These are phyloP conservation scores for Ambispora gerdemannii DNA, from an alignment of 192 early-diverging fungal genomes.

Conservation along the genomic window DNA sequence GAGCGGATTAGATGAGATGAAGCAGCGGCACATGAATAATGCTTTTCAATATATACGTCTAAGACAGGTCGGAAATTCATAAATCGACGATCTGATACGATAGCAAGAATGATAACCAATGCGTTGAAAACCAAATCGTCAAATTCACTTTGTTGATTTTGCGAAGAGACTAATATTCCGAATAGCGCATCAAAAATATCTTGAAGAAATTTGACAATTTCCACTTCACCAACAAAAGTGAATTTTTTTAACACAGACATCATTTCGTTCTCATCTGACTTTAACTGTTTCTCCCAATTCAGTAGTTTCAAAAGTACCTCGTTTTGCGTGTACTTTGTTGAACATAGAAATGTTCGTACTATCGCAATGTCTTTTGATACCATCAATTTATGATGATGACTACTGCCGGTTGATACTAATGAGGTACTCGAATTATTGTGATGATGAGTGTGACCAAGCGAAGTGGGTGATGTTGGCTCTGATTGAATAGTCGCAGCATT, in stretches of 20 bases:
- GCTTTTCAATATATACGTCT: conserved; percentile 58
- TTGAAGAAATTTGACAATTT: conserved; percentile 67
- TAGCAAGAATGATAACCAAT: conserved; percentile 54
- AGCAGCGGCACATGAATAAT: conserved; percentile 37
- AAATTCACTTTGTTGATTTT: conserved; percentile 36
- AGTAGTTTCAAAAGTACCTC: conserved; percentile 59
- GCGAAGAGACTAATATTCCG: conserved; percentile 48
- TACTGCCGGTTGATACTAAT: not conserved
- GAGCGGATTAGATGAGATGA: conserved; percentile 43
- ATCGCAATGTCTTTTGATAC: conserved; percentile 45
- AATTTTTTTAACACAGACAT: conserved; percentile 47
- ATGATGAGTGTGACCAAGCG: conserved; percentile 27
- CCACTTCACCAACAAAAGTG: conserved; percentile 58
- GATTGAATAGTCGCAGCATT: conserved; percentile 30
- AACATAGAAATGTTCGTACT: conserved; percentile 59
- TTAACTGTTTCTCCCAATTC: conserved; percentile 52
- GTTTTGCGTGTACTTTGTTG: conserved; percentile 65
- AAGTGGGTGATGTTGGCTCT: not conserved
- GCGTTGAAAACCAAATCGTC: conserved; percentile 48
- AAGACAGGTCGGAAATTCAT: conserved; percentile 53
- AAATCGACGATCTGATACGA: conserved; percentile 62
- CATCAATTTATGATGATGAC: conserved; percentile 11
- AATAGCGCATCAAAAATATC: conserved; percentile 64
- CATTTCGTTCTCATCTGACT: conserved; percentile 35
- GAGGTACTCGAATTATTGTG: conserved; percentile 15